Base-by-base conservation (phyloP, 2,329 filamentous ascomycete species). In the Aspergillus intermedius region DNA sequence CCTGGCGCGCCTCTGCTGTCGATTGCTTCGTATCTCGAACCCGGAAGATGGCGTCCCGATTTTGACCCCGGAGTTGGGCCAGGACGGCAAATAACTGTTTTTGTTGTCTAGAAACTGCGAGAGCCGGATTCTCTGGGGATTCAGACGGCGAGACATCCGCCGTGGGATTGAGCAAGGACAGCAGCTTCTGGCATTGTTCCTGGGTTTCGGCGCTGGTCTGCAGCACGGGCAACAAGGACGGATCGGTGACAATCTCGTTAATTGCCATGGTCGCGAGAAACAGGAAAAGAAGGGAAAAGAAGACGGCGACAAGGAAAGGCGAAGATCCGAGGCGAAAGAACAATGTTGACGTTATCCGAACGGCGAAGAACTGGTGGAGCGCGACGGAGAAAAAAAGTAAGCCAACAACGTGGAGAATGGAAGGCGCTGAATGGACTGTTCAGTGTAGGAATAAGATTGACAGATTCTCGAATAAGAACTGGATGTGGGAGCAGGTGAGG, bases 1-100 rank as follows among this genome's bases (percentile, higher is more conserved):
- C 89, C 60, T 91, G 87, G 44, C 91, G 83, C 44, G 87, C 87
- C 67, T 95, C 89, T 25, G 88, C 86, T 0, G 93, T 97, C 58
- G 82, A 77, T 46, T 86, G 77, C 68, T 97, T 97, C 12, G 91
- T 95, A 58, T 89, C 83, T 56, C 93, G 83, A 25, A 90, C 88
- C 25, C 82, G 79, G 59, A 95, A 79, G 56, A 91, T 83, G 8
- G 90, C 89, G 54, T 86, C 80, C 23, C 93, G 84, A 66, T 96
- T 91, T 23, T 93, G 77, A 10, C 87, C 87, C 48, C 91, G 87
- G 15, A 95, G 77, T 56, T 88, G 85, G 1, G 88, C 82, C 8
- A 95, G 79, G 59, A 88, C 84, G 48, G 89, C 84, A 57, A 86
- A 82, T 3, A 97, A 80, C 1, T 83, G 75, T 64, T 93, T 94